Conservation (phyloP, 495 filamentous ascomycete genomes). For the Penicillium manginii region DNA sequence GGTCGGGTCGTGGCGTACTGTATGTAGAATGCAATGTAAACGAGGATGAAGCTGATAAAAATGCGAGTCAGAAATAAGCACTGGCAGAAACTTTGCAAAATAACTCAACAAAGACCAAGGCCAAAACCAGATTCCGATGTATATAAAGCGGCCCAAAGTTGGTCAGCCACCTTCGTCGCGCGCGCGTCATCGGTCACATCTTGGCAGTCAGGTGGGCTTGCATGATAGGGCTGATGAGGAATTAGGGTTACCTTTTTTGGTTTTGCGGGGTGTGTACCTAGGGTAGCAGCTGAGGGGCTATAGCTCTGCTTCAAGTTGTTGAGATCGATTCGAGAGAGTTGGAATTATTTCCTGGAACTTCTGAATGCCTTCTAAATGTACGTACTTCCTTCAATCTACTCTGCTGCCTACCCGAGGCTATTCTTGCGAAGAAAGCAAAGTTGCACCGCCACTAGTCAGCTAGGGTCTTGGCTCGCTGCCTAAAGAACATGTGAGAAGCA, state of each 20-base stretch:
- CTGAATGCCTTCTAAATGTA: too few species aligned
- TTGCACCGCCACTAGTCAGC: not conserved
- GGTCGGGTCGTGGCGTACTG: not conserved
- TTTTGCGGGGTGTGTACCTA: not conserved
- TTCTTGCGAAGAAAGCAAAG: too few species aligned
- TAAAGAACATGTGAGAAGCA: slow-evolving; percentile 8
- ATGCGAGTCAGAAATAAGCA: not conserved
- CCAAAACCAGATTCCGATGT: not conserved
- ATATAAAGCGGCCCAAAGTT: slow-evolving; percentile 8
- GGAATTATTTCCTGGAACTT: too few species aligned
- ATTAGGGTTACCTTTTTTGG: slow-evolving; percentile 8
- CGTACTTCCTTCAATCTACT: too few species aligned
- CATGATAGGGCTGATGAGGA: slow-evolving; percentile 22
- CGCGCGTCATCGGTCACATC: slow-evolving; percentile 30
- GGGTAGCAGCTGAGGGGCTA: too few species aligned
- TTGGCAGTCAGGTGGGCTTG: slow-evolving; percentile 16
- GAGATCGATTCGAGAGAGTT: too few species aligned
- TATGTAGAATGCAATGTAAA: not conserved
- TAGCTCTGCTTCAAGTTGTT: too few species aligned
- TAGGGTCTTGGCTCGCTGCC: slow-evolving; percentile 6
- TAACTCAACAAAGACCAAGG: too few species aligned
- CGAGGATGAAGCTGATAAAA: too few species aligned
- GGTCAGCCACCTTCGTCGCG: slow-evolving; percentile 30
- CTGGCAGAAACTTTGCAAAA: not conserved
- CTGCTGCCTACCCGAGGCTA: too few species aligned